Percentiles rank a stretch among this genome's conserved stretches.
Conservation (phyloP, 768 basidiomycete species). For the Naganishia vishniacii region DNA sequence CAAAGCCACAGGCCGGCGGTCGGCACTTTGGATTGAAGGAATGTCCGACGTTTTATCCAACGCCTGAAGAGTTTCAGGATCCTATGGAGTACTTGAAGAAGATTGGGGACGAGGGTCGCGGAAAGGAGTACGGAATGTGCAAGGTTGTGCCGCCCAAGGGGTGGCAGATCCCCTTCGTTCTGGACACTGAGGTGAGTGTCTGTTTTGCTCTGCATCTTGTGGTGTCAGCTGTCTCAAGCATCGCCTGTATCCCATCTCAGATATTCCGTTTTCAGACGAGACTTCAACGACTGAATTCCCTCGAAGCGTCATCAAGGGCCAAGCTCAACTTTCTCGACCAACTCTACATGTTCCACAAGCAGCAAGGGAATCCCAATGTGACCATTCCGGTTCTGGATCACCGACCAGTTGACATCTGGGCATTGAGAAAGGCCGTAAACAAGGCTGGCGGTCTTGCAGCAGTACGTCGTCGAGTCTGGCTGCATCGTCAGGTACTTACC, state of each 20-base stretch:
- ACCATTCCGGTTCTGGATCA: slow-evolving; percentile 91
- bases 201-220: not conserved
- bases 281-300: slow-evolving; percentile 86
- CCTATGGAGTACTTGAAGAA: slow-evolving; percentile 83
- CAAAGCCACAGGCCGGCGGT: slow-evolving; percentile 33
- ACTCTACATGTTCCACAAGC: slow-evolving; percentile 90
- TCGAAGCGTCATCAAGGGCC: slow-evolving; percentile 93
- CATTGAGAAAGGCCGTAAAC: slow-evolving; percentile 83
- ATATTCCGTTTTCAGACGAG: slow-evolving; percentile 93
- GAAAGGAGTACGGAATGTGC: slow-evolving; percentile 77
- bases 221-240: not conserved
- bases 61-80: slow-evolving; percentile 83
- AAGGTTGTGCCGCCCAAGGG: slow-evolving; percentile 88
- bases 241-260: slow-evolving; percentile 49
- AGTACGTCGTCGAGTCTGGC: slow-evolving; percentile 54
- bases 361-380: slow-evolving; percentile 83
- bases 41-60: slow-evolving; percentile 84
- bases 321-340: slow-evolving; percentile 97
- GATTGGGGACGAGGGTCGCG: slow-evolving; percentile 60
- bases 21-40: slow-evolving; percentile 80
- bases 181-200: slow-evolving; percentile 77
- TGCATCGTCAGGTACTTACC: slow-evolving; percentile 30
- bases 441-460: slow-evolving; percentile 79
- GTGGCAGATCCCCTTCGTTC: slow-evolving; percentile 95
- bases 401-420: slow-evolving; percentile 88